phyloP scores from a whole-genome alignment of 2,329 filamentous ascomycete species.

The Cercospora berteroae region DNA sequence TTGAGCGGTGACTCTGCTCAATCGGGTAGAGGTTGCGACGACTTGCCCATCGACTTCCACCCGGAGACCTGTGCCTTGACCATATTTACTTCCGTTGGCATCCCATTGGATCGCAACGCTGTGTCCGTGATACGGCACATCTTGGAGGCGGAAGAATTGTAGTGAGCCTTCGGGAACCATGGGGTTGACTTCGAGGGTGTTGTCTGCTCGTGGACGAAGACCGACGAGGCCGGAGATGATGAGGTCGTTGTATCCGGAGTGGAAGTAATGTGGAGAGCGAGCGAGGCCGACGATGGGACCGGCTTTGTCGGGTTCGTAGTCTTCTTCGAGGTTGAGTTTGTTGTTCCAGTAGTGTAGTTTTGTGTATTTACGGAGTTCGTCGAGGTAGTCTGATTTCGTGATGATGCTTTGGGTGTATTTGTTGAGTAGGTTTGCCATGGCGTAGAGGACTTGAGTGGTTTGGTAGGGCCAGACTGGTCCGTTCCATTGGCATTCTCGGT shows the following conservation, averaged over 20 bases:
- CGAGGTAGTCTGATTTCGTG: slow-evolving; percentile 39
- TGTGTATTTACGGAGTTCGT: slow-evolving; percentile 42
- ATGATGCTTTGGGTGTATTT: slow-evolving; percentile 40
- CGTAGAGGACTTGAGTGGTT: slow-evolving; percentile 43
- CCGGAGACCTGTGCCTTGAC: slow-evolving; percentile 34
- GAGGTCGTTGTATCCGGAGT: slow-evolving; percentile 46
- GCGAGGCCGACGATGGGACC: slow-evolving; percentile 44
- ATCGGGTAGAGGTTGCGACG: slow-evolving; percentile 34
- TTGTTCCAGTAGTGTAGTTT: slow-evolving; percentile 41
- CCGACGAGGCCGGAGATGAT: slow-evolving; percentile 46
- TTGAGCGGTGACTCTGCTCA: slow-evolving; percentile 32
- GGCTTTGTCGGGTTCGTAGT: slow-evolving; percentile 46
- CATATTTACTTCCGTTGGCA: slow-evolving; percentile 37
- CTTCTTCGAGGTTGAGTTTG: slow-evolving; percentile 44
- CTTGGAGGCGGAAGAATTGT: slow-evolving; percentile 44
- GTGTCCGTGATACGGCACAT: slow-evolving; percentile 45
- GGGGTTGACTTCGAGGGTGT: slow-evolving; percentile 44
- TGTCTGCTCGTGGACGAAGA: slow-evolving; percentile 42
- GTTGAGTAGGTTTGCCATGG: slow-evolving; percentile 46
- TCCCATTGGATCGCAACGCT: slow-evolving; percentile 47
- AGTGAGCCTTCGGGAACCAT: slow-evolving; percentile 37
- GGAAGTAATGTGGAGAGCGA: slow-evolving; percentile 48
- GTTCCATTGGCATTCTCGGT: slow-evolving; percentile 48
- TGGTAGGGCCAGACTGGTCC: slow-evolving; percentile 49
- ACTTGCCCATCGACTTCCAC: slow-evolving; percentile 40